These are phyloP conservation scores for Microglena sp. DNA, from an alignment of 139 green algal species.

Conservation along the genomic window DNA sequence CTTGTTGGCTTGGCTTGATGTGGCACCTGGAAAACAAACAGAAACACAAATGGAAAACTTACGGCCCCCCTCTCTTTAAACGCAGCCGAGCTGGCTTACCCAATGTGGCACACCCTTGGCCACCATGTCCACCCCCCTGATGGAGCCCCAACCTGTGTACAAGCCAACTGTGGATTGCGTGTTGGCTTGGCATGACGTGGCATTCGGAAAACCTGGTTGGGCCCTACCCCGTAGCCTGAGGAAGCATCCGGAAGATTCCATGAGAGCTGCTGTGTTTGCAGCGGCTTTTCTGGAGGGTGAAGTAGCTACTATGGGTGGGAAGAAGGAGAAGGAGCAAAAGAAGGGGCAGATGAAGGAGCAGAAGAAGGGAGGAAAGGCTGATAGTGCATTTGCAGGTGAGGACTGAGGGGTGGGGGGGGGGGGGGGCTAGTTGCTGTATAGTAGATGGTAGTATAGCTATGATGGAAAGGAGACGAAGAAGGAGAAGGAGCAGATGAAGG, in stretches of 20 bases:
- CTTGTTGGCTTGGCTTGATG: neutral
- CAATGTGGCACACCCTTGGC: conserved; percentile 40
- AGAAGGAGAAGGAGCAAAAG: neutral
- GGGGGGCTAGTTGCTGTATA: neutral
- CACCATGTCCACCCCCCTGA: conserved; percentile 39
- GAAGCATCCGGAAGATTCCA: conserved; percentile 23
- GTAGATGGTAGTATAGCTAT: neutral
- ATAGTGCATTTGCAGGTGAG: too few species aligned
- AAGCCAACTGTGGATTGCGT: conserved; percentile 49
- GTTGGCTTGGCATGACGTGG: conserved; percentile 51
- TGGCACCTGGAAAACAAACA: neutral
- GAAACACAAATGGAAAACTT: neutral
- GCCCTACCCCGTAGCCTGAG: conserved; percentile 48
- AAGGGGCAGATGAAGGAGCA: too few species aligned
- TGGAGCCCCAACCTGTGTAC: conserved; percentile 55
- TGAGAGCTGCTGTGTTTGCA: conserved; percentile 56
- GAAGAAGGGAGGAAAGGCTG: too few species aligned
- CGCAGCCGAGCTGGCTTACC: conserved; percentile 36
- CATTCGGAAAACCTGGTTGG: conserved; percentile 74
- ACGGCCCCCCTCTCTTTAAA: neutral
- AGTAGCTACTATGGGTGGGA: conserved; percentile 16
- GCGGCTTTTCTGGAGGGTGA: conserved; percentile 71
- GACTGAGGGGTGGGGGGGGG: neutral
- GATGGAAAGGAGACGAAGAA: too few species aligned
- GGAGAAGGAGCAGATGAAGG: too few species aligned